Evolutionary conservation across 164 flowering plant genomes (phyloP), one percentile per base, ranked within the genome.

Genomic region (Protea cynaroides): DNA sequence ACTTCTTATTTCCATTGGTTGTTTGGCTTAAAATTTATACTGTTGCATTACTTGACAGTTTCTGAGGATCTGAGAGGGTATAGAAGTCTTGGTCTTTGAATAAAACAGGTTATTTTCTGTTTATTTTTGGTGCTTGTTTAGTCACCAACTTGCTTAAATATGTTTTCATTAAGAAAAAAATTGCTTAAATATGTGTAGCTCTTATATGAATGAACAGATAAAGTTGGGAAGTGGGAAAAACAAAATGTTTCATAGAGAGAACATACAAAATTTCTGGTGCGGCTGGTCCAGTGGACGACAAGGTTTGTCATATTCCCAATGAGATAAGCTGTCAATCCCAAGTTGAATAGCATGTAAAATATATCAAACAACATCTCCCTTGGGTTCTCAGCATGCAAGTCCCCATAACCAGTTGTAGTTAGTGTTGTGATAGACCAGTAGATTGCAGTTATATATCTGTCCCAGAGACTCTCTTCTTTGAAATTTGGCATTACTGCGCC

Each of bases 261-360:
- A 64, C 96, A 19, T 83, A 95, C 99, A 64, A 92, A 95, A 65
- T 76, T 80, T 79, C 96, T 84, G 68, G 99, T 95, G 69, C 94
- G 85, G 80, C 97, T 84, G 67, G 99, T 92, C 81, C 97, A 83
- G 69, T 89, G 94, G 66, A 94, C 99, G 0, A 91, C 88, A 9
- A 94, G 99, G 74, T 94, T 94, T 25, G 97, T 94, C 99, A 94
- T 94, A 82, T 94, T 94, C 24, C 99, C 97, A 14, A 94, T 94
- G 73, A 94, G 81, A 76, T 94, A 94, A 21, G 99, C 78, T 10
- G 96, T 88, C 64, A 94, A 72, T 53, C 97, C 99, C 76, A 91
- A 75, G 82, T 91, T 94, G 81, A 91, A 94, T 21, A 94, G 79
- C 99, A 91, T 94, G 82, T 87, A 94, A 52, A 85, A 78, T 29